A percentile compares a stretch with the other conserved stretches of the same genome.
These are phyloP conservation scores for Kurtzmaniella quercitrusa DNA, from an alignment of 1,139 yeast species.

Conservation along the genomic window DNA sequence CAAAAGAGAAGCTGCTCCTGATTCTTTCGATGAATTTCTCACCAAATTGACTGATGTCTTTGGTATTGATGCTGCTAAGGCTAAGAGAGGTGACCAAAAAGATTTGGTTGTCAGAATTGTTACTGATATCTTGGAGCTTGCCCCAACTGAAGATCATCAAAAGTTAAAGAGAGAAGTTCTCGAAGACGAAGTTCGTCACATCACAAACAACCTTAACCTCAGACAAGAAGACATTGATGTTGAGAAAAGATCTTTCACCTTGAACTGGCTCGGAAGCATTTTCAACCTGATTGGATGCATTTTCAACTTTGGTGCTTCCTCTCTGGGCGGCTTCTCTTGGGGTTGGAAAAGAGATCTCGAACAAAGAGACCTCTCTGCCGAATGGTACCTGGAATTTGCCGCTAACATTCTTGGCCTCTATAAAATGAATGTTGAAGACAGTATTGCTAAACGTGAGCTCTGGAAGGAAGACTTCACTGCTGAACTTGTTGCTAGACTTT, in stretches of 20 bases:
- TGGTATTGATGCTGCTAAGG: slow-evolving; percentile 1
- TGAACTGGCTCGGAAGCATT: background rate
- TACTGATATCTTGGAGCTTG: slow-evolving; percentile 1
- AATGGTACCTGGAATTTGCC: background rate
- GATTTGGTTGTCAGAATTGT: slow-evolving; percentile 1
- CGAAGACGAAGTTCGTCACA: slow-evolving; percentile 1
- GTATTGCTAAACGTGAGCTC: background rate
- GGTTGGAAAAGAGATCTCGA: background rate
- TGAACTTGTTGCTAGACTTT: slow-evolving; percentile 2
- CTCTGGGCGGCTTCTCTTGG: background rate
- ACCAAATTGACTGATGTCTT: background rate
- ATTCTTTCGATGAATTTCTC: background rate
- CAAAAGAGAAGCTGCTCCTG: slow-evolving; percentile 3
- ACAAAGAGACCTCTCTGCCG: background rate
- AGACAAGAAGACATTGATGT: slow-evolving; percentile 1
- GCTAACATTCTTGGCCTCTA: slow-evolving; percentile 2
- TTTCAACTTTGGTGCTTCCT: background rate
- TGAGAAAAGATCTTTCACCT: background rate
- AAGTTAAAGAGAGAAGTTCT: slow-evolving; percentile 1
- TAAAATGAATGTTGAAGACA: background rate
- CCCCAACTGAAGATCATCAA: background rate
- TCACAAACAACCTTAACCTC: background rate
- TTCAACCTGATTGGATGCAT: background rate
- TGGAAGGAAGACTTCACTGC: slow-evolving; percentile 2
- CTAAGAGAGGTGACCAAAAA: background rate